Evolutionary conservation across 768 basidiomycete species (phyloP), one percentile per base, ranked within the genome.

Genomic region (Tubosaeta brunneosetosa): DNA sequence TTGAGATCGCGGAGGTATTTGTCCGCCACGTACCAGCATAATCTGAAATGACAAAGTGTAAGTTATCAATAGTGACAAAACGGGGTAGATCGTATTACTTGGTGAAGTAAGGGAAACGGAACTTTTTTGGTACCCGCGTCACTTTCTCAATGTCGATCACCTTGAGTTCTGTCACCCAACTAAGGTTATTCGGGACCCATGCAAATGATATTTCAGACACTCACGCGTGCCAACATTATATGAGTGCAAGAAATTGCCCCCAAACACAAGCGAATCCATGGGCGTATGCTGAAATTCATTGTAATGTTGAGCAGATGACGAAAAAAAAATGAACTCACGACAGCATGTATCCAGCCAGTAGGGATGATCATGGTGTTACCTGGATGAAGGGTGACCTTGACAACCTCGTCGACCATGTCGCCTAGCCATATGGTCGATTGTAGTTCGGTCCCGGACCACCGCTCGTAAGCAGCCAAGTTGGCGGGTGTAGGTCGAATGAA

Each of bases 341-440:
- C 95, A 11, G 93, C 92, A 66, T 99, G 95, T 53, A 98, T 97
- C 89, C 95, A 99, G 0, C 95, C 95, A 1, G 92, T 86, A 2
- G 95, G 93, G 49, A 97, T 94, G 44, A 94, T 90, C 86, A 94
- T 89, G 4, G 91, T 94, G 59, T 92, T 91, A 8, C 91, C 91
- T 25, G 78, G 74, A 19, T 74, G 71, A 51, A 94, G 70, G 55
- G 86, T 84, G 10, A 94, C 85, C 66, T 88, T 94, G 65, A 83
- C 81, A 8, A 99, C 97, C 58, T 91, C 88, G 57, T 97, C 93
- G 10, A 85, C 89, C 80, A 91, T 76, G 62, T 94, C 91, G 6
- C 95, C 97, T 5, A 98, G 76, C 94, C 95, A 99, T 9, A 84
- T 80, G 55, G 80, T 82, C 50, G 84, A 85, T 65, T 99, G 95